Conservation (phyloP, 768 basidiomycete species). For the Scleroderma bovista region DNA sequence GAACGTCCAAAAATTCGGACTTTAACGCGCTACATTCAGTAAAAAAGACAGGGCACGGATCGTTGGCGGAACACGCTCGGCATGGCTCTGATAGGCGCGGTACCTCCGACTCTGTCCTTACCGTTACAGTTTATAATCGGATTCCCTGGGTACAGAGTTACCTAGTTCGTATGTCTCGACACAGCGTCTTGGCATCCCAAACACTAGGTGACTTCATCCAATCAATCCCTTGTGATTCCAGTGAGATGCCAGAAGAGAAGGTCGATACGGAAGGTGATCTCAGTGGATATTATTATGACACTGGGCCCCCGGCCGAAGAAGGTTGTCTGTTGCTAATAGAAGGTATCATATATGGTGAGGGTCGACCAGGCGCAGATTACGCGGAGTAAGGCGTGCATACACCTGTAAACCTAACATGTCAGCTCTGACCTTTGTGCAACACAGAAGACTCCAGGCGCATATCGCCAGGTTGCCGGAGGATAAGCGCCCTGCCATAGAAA, state of each 20-base stretch:
- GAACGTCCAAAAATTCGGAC: conserved; percentile 60
- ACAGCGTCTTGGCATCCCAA: conserved; percentile 65
- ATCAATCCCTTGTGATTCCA: conserved; percentile 57
- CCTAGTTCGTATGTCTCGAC: conserved; percentile 60
- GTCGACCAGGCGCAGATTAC: conserved; percentile 45
- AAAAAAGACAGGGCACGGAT: conserved; percentile 29
- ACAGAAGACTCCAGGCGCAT: conserved; percentile 45
- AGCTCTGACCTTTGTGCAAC: not conserved
- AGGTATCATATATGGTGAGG: conserved; percentile 53
- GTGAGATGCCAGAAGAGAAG: conserved; percentile 43
- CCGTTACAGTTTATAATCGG: conserved; percentile 55
- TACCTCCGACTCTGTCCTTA: conserved; percentile 43
- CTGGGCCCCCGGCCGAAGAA: conserved; percentile 9
- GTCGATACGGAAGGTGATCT: conserved; percentile 27
- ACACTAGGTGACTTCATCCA: conserved; percentile 59
- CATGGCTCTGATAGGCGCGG: not conserved
- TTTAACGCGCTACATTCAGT: conserved; percentile 45
- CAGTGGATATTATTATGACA: conserved; percentile 27
- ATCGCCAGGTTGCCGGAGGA: conserved; percentile 28
- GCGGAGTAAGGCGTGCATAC: conserved; percentile 38
- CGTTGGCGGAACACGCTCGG: conserved; percentile 12
- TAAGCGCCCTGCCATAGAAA: conserved; percentile 28
- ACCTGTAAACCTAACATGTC: not conserved
- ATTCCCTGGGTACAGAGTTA: conserved; percentile 57
- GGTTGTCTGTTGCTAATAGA: conserved; percentile 61